phyloP scores from a whole-genome alignment of 257 asterid genomes.

The Dorcoceras hygrometricum region DNA sequence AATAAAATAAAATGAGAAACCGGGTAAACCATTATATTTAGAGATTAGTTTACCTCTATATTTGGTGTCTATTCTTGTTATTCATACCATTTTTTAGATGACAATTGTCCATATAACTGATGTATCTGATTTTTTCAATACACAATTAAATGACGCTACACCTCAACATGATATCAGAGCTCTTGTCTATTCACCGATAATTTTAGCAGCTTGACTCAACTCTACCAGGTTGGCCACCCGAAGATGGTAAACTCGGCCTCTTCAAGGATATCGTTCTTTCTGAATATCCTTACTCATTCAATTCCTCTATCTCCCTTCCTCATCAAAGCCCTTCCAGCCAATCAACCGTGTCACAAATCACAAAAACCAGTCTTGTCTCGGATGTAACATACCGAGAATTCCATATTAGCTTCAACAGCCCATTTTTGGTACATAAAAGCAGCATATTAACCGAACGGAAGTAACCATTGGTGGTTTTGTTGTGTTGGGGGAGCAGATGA shows the following conservation, averaged over 20 bases:
- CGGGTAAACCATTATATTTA: neutral
- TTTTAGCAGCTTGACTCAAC: no score
- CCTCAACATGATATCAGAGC: neutral
- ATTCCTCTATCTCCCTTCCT: neutral
- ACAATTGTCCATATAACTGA: neutral
- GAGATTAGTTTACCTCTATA: no score
- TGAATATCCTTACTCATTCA: neutral
- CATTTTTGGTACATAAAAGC: no score
- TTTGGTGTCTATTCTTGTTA: neutral
- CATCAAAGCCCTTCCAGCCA: neutral
- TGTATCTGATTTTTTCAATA: neutral
- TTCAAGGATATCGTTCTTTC: no score
- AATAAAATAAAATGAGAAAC: neutral
- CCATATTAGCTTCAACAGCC: no score
- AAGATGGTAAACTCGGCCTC: no score
- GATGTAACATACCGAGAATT: neutral
- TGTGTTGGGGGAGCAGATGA: no score
- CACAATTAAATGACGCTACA: neutral
- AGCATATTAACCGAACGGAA: no score
- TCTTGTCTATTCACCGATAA: no score
- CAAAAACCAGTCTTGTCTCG: neutral
- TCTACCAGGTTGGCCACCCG: no score
- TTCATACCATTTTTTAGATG: neutral
- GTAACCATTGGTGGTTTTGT: no score
- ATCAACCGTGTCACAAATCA: neutral